phyloP scores from a whole-genome alignment of 2,329 filamentous ascomycete species.

The Fusarium aywerte region DNA sequence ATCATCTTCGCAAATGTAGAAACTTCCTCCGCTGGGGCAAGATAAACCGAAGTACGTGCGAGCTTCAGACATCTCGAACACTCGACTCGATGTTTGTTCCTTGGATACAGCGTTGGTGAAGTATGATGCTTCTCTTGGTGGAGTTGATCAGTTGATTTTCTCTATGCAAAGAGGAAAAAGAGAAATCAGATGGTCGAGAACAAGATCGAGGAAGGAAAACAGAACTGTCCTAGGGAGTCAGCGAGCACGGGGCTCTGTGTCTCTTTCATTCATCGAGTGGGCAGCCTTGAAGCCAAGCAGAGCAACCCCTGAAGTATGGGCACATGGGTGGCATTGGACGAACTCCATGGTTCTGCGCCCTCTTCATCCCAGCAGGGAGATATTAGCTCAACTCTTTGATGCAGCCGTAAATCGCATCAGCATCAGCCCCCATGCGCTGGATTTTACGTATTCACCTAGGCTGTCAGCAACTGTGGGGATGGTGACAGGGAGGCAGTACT shows the following conservation, averaged over 20 bases:
- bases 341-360: conserved; percentile 5
- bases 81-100: not conserved
- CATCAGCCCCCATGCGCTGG: not conserved
- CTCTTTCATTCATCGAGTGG: conserved; percentile 15
- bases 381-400: not conserved
- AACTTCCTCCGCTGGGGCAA: conserved; percentile 50
- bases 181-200: not conserved
- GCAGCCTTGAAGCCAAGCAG: not conserved
- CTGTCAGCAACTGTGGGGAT: not conserved
- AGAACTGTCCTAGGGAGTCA: conserved; percentile 1
- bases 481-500: not conserved
- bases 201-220: not conserved
- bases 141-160: not conserved
- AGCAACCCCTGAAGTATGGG: not conserved
- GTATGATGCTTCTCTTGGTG: not conserved
- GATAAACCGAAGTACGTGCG: conserved; percentile 43
- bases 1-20: conserved; percentile 53
- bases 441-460: not conserved
- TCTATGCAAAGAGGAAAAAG: not conserved
- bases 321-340: conserved; percentile 29
- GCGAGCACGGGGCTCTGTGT: conserved; percentile 21
- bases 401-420: not conserved
- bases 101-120: not conserved
- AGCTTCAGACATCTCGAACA: conserved; percentile 30
- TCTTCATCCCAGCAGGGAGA: not conserved